Percentiles rank a stretch among this genome's conserved stretches.
These are phyloP conservation scores for Chlorencoelia australis DNA, from an alignment of 2,329 filamentous ascomycete species.

Conservation along the genomic window DNA sequence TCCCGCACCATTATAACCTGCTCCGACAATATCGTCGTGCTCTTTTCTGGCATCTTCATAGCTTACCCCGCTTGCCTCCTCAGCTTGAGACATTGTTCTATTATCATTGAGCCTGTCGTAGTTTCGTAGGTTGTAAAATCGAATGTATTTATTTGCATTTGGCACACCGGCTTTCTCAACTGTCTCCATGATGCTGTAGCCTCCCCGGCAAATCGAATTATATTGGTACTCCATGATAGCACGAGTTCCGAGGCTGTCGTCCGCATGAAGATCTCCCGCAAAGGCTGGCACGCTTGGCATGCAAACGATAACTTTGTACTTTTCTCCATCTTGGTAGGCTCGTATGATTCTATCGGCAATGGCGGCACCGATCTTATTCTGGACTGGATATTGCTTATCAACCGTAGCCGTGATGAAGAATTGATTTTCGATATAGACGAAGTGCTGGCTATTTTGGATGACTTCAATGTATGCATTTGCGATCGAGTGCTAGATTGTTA, in stretches of 20 bases:
- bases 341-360: slow-evolving; percentile 70
- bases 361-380: slow-evolving; percentile 68
- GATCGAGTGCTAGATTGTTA: slow-evolving; percentile 54
- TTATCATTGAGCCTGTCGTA: slow-evolving; percentile 75
- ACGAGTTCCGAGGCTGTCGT: slow-evolving; percentile 64
- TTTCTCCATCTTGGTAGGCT: slow-evolving; percentile 53
- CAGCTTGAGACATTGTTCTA: slow-evolving; percentile 47
- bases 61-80: slow-evolving; percentile 52
- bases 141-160: slow-evolving; percentile 62
- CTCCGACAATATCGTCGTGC: slow-evolving; percentile 48
- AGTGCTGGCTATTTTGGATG: slow-evolving; percentile 59
- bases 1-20: slow-evolving; percentile 31
- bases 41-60: slow-evolving; percentile 58
- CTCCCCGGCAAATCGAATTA: slow-evolving; percentile 66
- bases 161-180: slow-evolving; percentile 54
- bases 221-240: slow-evolving; percentile 90
- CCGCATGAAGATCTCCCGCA: slow-evolving; percentile 65
- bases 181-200: slow-evolving; percentile 66
- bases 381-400: slow-evolving; percentile 59
- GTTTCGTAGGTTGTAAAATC: slow-evolving; percentile 76
- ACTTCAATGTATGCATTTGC: slow-evolving; percentile 72
- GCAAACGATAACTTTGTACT: slow-evolving; percentile 65
- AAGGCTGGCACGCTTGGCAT: slow-evolving; percentile 78
- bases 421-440: slow-evolving; percentile 72
- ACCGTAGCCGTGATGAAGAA: slow-evolving; percentile 81